Percentiles rank a stretch among this genome's conserved stretches.
phyloP scores from a whole-genome alignment of 805 yeast genomes.

The Nakazawaea laoshanensis region DNA sequence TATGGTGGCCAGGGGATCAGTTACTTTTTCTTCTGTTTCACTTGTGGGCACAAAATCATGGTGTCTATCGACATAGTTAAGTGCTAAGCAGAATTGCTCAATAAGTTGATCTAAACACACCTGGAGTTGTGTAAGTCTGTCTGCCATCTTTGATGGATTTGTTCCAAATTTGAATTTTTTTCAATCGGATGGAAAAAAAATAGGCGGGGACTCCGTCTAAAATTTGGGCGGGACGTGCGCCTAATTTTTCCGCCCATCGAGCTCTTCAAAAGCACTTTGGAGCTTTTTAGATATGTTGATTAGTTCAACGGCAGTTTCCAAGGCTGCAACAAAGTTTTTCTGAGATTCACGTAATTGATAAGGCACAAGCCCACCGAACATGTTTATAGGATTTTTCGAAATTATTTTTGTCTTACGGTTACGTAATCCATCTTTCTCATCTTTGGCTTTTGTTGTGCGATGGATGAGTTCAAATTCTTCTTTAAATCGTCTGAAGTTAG shows the following conservation, averaged over 20 bases:
- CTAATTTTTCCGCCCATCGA: slow-evolving; percentile 3
- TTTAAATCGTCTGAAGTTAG: neutral
- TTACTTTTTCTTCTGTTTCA: slow-evolving; percentile 44
- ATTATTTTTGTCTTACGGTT: slow-evolving; percentile 2
- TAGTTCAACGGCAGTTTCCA: slow-evolving; percentile 10
- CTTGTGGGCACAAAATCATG: slow-evolving; percentile 49
- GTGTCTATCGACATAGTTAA: slow-evolving; percentile 71
- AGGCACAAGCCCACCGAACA: slow-evolving; percentile 31
- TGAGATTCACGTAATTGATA: slow-evolving; percentile 24
- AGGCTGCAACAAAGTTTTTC: slow-evolving; percentile 16
- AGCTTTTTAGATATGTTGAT: slow-evolving; percentile 4
- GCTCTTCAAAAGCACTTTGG: slow-evolving; percentile 4
- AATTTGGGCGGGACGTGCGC: too few species aligned
- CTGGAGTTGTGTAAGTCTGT: slow-evolving; percentile 84
- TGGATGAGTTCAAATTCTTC: neutral
- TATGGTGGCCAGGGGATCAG: slow-evolving; percentile 54
- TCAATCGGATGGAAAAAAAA: too few species aligned
- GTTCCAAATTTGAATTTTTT: neutral
- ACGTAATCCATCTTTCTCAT: slow-evolving; percentile 1
- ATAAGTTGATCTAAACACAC: slow-evolving; percentile 76
- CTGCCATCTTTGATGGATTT: slow-evolving; percentile 45
- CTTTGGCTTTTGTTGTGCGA: neutral
- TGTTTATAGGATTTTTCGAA: slow-evolving; percentile 20
- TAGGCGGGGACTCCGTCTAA: too few species aligned
- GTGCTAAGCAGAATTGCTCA: slow-evolving; percentile 73